A percentile compares a stretch with the other conserved stretches of the same genome.
Evolutionary conservation across 2,329 filamentous ascomycete species (phyloP).

Genomic region (Setomelanomma holmii): DNA sequence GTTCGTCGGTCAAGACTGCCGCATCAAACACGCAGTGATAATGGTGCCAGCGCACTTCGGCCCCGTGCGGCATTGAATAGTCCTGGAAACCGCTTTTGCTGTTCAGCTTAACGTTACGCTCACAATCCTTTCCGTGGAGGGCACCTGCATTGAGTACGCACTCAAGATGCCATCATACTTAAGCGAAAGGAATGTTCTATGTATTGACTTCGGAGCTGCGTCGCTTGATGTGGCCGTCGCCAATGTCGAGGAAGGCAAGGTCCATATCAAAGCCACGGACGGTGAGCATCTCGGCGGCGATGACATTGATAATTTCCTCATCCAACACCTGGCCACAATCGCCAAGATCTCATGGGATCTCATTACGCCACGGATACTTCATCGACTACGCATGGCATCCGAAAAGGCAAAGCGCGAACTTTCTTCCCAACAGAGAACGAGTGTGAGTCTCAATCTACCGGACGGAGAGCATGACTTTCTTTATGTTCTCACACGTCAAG

Average conservation of each 20-base stretch:
- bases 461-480: no score
- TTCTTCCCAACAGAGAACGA: no score
- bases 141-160: no score
- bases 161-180: no score
- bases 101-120: no score
- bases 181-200: constrained; percentile 57
- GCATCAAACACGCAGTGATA: constrained; percentile 81
- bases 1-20: constrained; percentile 70
- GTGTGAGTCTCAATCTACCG: no score
- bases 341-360: neutral
- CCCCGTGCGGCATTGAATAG: constrained; percentile 71
- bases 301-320: neutral
- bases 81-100: constrained; percentile 76
- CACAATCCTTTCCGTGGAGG: no score
- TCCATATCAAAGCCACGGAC: neutral
- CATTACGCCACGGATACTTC: no score
- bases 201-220: neutral
- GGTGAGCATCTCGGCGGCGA: neutral
- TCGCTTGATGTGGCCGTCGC: neutral
- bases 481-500: no score
- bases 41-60: constrained; percentile 95
- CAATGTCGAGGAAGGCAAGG: neutral
- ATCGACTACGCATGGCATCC: no score
- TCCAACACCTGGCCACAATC: neutral
- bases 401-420: no score